Percentiles rank a stretch among this genome's conserved stretches.
These are phyloP conservation scores for Aspergillus homomorphus DNA, from an alignment of 495 filamentous ascomycete genomes.

Conservation along the genomic window DNA sequence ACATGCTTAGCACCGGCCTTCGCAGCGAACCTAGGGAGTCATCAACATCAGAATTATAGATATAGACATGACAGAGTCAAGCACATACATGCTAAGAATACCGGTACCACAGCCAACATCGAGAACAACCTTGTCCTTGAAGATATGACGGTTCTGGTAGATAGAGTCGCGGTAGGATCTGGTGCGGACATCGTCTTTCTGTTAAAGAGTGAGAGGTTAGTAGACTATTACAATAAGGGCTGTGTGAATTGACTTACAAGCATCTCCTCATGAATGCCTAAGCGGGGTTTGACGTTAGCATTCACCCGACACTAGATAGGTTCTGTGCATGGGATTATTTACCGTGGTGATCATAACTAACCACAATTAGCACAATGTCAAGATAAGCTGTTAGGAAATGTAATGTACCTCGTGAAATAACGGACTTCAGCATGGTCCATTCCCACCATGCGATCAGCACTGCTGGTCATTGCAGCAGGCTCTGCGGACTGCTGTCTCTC, in stretches of 20 bases:
- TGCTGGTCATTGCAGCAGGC: slow-evolving; percentile 35
- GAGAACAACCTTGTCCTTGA: slow-evolving; percentile 96
- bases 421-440: slow-evolving; percentile 89
- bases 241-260: slow-evolving; percentile 61
- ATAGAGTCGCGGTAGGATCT: slow-evolving; percentile 95
- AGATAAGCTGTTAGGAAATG: background rate
- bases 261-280: slow-evolving; percentile 98
- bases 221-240: background rate
- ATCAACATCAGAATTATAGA: slow-evolving; percentile 9
- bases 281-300: slow-evolving; percentile 28
- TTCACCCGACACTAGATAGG: slow-evolving; percentile 5
- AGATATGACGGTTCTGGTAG: slow-evolving; percentile 90
- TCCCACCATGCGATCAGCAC: slow-evolving; percentile 51
- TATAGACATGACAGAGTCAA: background rate
- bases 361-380: background rate
- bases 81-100: slow-evolving; percentile 76
- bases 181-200: slow-evolving; percentile 99
- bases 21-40: slow-evolving; percentile 78
- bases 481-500: slow-evolving; percentile 22
- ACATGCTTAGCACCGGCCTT: slow-evolving; percentile 91
- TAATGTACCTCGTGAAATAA: slow-evolving; percentile 85
- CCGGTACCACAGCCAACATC: slow-evolving; percentile 97
- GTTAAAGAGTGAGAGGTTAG: slow-evolving; percentile 12
- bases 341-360: slow-evolving; percentile 95
- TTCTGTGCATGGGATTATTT: slow-evolving; percentile 23